Evolutionary conservation across 257 asterid species (phyloP).

Genomic region (Solanum appendiculatum): DNA sequence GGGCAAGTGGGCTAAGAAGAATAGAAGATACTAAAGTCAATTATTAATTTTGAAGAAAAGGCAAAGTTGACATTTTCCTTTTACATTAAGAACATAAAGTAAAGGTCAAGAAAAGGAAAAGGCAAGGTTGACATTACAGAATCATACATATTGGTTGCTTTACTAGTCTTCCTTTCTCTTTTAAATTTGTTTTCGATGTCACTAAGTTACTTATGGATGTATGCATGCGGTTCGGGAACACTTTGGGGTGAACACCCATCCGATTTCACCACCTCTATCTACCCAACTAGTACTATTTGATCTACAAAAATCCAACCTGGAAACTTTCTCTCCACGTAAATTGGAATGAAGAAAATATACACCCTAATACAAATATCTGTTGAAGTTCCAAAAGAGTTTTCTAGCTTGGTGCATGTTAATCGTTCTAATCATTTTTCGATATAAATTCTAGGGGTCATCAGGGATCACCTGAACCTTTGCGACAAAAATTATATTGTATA

Average conservation of each 20-base stretch:
- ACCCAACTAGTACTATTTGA: too few relatives aligned
- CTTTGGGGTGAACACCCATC: too few relatives aligned
- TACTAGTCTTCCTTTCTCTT: background rate
- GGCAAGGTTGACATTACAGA: background rate
- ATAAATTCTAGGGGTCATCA: background rate
- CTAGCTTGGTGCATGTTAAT: background rate
- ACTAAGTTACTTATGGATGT: too few relatives aligned
- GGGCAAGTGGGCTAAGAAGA: too few relatives aligned
- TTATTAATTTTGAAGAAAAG: background rate
- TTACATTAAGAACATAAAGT: background rate
- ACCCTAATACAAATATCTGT: background rate
- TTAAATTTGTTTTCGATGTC: background rate
- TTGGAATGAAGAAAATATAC: background rate
- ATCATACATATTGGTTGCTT: background rate
- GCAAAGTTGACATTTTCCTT: background rate
- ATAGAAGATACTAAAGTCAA: background rate
- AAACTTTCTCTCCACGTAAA: background rate
- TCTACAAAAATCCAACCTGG: too few relatives aligned
- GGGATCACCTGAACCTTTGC: too few relatives aligned
- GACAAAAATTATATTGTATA: too few relatives aligned
- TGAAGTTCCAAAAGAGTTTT: background rate
- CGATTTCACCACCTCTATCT: too few relatives aligned
- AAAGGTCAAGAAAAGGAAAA: background rate
- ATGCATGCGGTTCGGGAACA: too few relatives aligned
- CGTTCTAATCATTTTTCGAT: background rate